Evolutionary conservation across 495 filamentous ascomycete species (phyloP).

Genomic region (Jackrogersella multiformis): DNA sequence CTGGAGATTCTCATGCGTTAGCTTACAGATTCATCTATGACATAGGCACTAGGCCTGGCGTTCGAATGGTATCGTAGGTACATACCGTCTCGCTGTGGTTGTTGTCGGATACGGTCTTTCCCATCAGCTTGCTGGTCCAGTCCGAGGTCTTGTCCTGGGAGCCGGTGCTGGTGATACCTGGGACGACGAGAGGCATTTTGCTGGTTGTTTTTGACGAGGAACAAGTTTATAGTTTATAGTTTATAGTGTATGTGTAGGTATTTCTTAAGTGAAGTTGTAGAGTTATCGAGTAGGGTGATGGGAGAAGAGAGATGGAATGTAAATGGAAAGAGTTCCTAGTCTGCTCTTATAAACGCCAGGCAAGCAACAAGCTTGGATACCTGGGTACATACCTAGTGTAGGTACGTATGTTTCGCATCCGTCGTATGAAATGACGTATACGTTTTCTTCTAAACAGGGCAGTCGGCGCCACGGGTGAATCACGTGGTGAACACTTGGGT

Average conservation of each 20-base stretch:
- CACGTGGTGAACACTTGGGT: neutral
- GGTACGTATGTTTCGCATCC: neutral
- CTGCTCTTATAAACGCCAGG: conserved; percentile 22
- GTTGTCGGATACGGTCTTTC: conserved; percentile 68
- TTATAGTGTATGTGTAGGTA: neutral
- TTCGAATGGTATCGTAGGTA: neutral
- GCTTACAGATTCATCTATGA: no score
- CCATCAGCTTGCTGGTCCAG: conserved; percentile 78
- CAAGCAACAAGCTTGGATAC: conserved; percentile 22
- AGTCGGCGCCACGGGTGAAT: neutral
- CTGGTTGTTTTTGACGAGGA: neutral
- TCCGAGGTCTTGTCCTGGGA: conserved; percentile 64
- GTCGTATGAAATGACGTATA: conserved; percentile 39
- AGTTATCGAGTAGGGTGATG: neutral
- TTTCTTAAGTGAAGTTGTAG: neutral
- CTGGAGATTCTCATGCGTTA: conserved; percentile 49
- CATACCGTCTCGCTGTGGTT: conserved; percentile 56
- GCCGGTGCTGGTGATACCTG: conserved; percentile 69
- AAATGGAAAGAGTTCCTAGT: conserved; percentile 4
- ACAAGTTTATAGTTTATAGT: neutral
- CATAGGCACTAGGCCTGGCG: no score
- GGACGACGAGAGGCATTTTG: conserved; percentile 86
- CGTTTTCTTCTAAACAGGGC: neutral
- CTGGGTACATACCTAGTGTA: no score
- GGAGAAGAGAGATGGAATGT: neutral